Evolutionary conservation across 768 basidiomycete species (phyloP).

Genomic region (Serpula lacrymans): DNA sequence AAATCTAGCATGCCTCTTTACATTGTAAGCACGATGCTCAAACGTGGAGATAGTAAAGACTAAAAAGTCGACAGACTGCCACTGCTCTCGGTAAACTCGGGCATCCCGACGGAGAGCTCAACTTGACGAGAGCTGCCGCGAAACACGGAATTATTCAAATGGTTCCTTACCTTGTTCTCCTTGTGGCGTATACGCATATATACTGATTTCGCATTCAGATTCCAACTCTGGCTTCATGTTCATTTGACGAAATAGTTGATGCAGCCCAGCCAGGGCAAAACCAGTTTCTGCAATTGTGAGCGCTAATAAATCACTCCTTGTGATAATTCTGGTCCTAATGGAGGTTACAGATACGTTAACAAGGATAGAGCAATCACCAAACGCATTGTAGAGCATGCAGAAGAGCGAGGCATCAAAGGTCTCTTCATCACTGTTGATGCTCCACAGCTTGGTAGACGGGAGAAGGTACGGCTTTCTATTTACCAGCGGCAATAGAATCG

Average conservation of each 20-base stretch:
- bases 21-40: constrained; percentile 50
- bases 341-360: constrained; percentile 73
- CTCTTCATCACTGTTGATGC: constrained; percentile 98
- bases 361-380: constrained; percentile 83
- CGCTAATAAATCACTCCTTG: neutral
- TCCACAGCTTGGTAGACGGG: constrained; percentile 90
- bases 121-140: constrained; percentile 83
- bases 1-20: constrained; percentile 75
- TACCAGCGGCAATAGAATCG: neutral
- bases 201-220: constrained; percentile 56
- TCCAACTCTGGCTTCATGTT: constrained; percentile 91
- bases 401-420: constrained; percentile 84
- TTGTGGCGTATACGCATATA: neutral
- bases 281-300: constrained; percentile 83
- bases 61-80: constrained; percentile 47
- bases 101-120: constrained; percentile 93
- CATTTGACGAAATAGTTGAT: constrained; percentile 94
- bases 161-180: too few species aligned
- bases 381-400: constrained; percentile 86
- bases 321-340: constrained; percentile 1
- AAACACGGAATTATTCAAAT: constrained; percentile 76
- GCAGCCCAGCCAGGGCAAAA: constrained; percentile 74
- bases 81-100: constrained; percentile 93
- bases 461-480: constrained; percentile 51
- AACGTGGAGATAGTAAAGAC: too few species aligned